Evolutionary conservation across 2,329 filamentous ascomycete species (phyloP), one percentile per base, ranked within the genome.

Genomic region (Cercospora zeina): DNA sequence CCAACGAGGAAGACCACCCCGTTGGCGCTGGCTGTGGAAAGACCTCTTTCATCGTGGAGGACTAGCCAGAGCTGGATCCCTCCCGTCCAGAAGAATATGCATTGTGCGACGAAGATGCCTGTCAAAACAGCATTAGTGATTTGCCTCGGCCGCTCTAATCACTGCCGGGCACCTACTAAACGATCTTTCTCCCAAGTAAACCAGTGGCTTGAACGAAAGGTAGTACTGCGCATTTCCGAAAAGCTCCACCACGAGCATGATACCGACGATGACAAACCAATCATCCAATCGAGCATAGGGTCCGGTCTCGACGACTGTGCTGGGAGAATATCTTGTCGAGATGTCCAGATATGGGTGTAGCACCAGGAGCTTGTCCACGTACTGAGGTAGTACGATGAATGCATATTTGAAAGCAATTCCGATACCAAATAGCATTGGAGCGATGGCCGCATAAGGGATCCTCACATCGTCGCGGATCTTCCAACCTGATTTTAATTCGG

Each of bases 1-100:
- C 68, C 58, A 9, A 64, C 61, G 14, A 71, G 51, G 31, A 72
- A 69, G 9, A 71, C 71, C 1, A 67, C 66, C 4, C 64, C 62
- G 19, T 73, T 73, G 13, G 71, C 65, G n/a, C 61, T 34, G 8
- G 69, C 65, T 2, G 55, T 63, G n/a, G 42, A 58, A 8, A 64
- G 27, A 4, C 61, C 64, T 9, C 47, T 37, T 0, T 65, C 30
- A 13, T 62, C 61, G 42, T 62, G 55, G 27, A 72, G 64, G 37
- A 62, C 62, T 1, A 73, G 61, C 64, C 64, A 73, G 1, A 73
- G 62, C 54, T 71, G 70, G 56, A 72, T 71, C 24, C 71, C 70
- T 3, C 61, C 68, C 1, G 69, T 71, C 66, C 69, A 73, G 61
- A 72, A 69, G 45, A 72, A 51, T 13, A 72, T 66, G 45, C 65